phyloP scores from a whole-genome alignment of 202 grass and related monocot genomes.

The Panicum virgatum region DNA sequence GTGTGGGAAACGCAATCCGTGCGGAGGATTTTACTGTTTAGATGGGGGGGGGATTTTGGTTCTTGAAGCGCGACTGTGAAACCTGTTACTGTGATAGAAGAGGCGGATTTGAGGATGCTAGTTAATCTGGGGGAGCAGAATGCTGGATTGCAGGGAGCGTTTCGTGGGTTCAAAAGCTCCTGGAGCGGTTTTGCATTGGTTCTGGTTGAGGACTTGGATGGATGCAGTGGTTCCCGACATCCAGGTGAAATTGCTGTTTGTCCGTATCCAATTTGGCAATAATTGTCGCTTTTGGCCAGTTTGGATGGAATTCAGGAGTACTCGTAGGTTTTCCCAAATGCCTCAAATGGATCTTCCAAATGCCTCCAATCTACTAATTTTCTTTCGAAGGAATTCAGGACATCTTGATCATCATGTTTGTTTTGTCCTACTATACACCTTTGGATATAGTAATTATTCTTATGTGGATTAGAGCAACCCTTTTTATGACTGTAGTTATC shows the following conservation, averaged over 20 bases:
- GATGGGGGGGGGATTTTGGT: conserved; percentile 5
- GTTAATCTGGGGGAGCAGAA: background rate
- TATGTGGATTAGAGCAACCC: background rate
- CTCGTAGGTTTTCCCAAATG: background rate
- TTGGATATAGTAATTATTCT: background rate
- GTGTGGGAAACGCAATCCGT: background rate
- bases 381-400: background rate
- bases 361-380: background rate
- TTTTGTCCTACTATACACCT: background rate
- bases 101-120: background rate
- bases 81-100: background rate
- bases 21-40: background rate
- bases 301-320: background rate
- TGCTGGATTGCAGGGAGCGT: background rate
- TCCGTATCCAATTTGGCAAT: background rate
- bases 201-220: background rate
- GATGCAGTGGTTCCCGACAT: background rate
- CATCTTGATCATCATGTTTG: background rate
- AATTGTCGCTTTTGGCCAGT: conserved; percentile 13
- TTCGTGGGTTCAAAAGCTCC: background rate
- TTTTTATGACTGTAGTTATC: conserved; percentile 4
- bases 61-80: background rate
- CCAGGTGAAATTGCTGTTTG: background rate
- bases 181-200: background rate
- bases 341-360: no score